A percentile compares a stretch with the other conserved stretches of the same genome.
These are phyloP conservation scores for Erythrophleum ivorense DNA, from an alignment of 331 rosid species.

Conservation along the genomic window DNA sequence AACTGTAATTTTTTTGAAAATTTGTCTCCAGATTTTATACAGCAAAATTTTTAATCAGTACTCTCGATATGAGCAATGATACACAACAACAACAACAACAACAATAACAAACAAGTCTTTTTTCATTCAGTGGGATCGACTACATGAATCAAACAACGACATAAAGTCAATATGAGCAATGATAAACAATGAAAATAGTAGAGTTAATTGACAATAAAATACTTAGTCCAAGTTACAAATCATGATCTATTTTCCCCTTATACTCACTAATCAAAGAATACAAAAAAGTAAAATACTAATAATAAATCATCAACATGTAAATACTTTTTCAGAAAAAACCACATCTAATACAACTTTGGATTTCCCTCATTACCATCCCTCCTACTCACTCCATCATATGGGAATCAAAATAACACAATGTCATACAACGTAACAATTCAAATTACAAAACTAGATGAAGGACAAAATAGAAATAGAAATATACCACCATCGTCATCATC, in stretches of 20 bases:
- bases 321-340: not conserved
- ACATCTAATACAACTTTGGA: constrained; percentile 11
- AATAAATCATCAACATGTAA: not conserved
- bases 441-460: not conserved
- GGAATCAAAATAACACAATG: constrained; percentile 15
- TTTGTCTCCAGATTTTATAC: not conserved
- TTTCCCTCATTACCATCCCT: constrained; percentile 21
- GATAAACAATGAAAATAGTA: not conserved
- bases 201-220: not conserved
- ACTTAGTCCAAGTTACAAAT: constrained; percentile 14
- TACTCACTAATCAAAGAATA: constrained; percentile 9
- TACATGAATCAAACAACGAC: too few relatives aligned
- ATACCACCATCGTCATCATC: constrained; percentile 86
- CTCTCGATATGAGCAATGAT: not conserved
- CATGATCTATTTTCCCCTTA: constrained; percentile 6
- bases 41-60: not conserved
- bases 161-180: not conserved
- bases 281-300: constrained; percentile 11
- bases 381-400: constrained; percentile 3
- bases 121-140: too few relatives aligned
- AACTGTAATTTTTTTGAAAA: not conserved
- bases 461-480: not conserved
- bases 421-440: not conserved
- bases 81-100: not conserved
- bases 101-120: too few relatives aligned